phyloP scores from a whole-genome alignment of 306 rosid genomes.

The Castanea mollissima region DNA sequence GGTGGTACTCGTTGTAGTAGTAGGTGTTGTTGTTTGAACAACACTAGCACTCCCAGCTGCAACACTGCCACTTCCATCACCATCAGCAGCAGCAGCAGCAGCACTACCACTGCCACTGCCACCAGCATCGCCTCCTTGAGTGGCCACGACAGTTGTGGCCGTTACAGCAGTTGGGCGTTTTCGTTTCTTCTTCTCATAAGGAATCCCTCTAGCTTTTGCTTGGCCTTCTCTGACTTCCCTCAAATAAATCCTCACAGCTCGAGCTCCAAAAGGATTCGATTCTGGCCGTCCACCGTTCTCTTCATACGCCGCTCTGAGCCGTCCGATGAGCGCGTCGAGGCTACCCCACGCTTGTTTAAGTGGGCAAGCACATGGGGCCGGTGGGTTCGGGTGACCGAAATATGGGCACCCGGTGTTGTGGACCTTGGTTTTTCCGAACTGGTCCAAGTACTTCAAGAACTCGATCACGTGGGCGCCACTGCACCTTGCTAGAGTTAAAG shows the following conservation, averaged over 20 bases:
- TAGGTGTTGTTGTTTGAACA: constrained; percentile 25
- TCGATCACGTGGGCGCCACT: constrained; percentile 99
- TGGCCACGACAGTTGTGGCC: background rate
- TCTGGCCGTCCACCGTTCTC: constrained; percentile 92
- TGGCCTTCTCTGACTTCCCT: constrained; percentile 86
- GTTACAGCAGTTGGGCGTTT: constrained; percentile 41
- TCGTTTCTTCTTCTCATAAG: constrained; percentile 91
- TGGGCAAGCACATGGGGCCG: constrained; percentile 82
- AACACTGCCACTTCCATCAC: background rate
- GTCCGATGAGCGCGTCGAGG: constrained; percentile 84
- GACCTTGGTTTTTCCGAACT: constrained; percentile 92
- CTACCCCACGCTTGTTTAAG: constrained; percentile 93
- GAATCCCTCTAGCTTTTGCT: constrained; percentile 90
- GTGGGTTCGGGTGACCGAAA: constrained; percentile 83
- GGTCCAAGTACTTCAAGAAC: constrained; percentile 83
- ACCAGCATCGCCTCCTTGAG: constrained; percentile 1
- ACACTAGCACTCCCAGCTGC: constrained; percentile 5
- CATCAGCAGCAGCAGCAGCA: background rate
- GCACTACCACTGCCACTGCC: background rate
- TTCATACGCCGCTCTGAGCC: constrained; percentile 91
- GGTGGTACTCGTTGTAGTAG: constrained; percentile 42
- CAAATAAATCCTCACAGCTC: constrained; percentile 79
- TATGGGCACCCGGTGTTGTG: constrained; percentile 73
- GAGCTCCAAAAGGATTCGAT: constrained; percentile 81
- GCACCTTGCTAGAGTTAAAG: constrained; percentile 79